Base-by-base conservation (phyloP, 768 basidiomycete species). In the Naematelia encephala region DNA sequence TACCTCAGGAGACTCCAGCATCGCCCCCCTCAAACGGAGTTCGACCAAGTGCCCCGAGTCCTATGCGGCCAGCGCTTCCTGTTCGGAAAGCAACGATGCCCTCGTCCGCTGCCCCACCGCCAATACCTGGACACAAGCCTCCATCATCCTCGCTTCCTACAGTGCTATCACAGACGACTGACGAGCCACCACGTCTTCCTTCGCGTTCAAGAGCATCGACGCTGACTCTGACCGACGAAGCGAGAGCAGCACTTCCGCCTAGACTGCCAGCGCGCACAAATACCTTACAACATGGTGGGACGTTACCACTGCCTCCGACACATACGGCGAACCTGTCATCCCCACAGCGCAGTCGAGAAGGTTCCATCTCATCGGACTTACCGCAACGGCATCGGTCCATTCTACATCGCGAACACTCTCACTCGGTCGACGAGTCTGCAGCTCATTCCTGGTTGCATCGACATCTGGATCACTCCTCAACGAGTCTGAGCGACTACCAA, bases 241-340 rank as follows among this genome's bases (percentile, higher is more conserved):
- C 60, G 11, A 3, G 46, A 4, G 39, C n/a, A n/a, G n/a, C 27
- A 23, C 43, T 21, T 3, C 56, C 61, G 11, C 56, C 61, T 22
- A 25, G 30, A 44, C 39, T 57, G 8, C 53, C 52, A 0, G 26
- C 54, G 2, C 45, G 62, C 16, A 39, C 34, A 16, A 39, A 39
- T 16, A 39, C 34, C 16, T 16, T 16, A 39, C 34, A 39, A 8
- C 34, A 39, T 8, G 34, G 8, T 39, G 34, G 34, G 16, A 8
- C 34, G n/a, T n/a, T n/a, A 39, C 8, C 16, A 8, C 34, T 39
- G 34, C 8, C 34, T 39, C 34, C 34, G 34, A 8, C 34, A 8
- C 8, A 8, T 39, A 8, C 34, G 8, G 8, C 34, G 16, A 16
- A 16, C 16, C 34, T 39, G 34, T 8, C 16, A 8, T 39, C 34